phyloP scores from a whole-genome alignment of 805 yeast species.

The Blastobotrys peoriensis region DNA sequence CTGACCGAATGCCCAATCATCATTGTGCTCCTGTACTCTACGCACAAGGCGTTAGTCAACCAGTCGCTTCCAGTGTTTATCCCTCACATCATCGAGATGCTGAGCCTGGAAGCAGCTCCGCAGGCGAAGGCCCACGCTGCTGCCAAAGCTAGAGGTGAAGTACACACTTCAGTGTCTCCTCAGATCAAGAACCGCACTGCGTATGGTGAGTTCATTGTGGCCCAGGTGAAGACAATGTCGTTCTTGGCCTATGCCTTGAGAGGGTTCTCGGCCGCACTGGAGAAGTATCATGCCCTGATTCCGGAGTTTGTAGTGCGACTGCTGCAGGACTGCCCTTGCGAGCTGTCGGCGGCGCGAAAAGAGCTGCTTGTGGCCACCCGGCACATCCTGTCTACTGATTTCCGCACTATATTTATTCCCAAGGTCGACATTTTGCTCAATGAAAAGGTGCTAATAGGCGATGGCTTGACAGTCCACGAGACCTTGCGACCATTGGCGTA shows the following conservation, averaged over 20 bases:
- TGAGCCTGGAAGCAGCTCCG: conserved; percentile 73
- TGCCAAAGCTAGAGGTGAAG: conserved; percentile 48
- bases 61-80: conserved; percentile 68
- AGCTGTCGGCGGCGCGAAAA: conserved; percentile 82
- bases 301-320: conserved; percentile 84
- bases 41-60: conserved; percentile 71
- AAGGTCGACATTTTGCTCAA: conserved; percentile 80
- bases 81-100: conserved; percentile 71
- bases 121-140: conserved; percentile 59
- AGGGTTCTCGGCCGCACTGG: conserved; percentile 65
- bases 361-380: conserved; percentile 91
- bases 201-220: conserved; percentile 81
- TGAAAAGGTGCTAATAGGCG: conserved; percentile 83
- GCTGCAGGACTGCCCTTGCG: conserved; percentile 93
- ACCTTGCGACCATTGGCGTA: conserved; percentile 90
- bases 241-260: conserved; percentile 89
- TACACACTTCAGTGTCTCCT: conserved; percentile 67
- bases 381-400: conserved; percentile 89
- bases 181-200: conserved; percentile 68
- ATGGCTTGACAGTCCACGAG: conserved; percentile 86
- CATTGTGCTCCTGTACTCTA: conserved; percentile 84
- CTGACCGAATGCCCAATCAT: conserved; percentile 96
- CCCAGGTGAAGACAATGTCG: conserved; percentile 95
- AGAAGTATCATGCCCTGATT: conserved; percentile 52
- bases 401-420: conserved; percentile 73